Conservation (phyloP, 768 basidiomycete species). For the Gyrodon lividus region DNA sequence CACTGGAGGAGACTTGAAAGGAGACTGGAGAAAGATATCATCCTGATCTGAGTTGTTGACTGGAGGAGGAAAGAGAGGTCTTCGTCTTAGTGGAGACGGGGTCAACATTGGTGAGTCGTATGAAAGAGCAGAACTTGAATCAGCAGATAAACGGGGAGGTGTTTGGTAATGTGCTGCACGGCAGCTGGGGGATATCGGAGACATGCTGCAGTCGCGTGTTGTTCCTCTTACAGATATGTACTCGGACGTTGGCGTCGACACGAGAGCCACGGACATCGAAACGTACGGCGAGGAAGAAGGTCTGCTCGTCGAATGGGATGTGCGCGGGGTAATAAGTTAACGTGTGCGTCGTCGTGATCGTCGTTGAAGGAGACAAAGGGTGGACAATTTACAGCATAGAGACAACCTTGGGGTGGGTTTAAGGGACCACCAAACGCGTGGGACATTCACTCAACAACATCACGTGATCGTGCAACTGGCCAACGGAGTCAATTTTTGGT, state of each 20-base stretch:
- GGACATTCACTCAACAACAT: conserved; percentile 33
- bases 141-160: conserved; percentile 31
- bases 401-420: conserved; percentile 25
- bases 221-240: conserved; percentile 35
- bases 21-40: conserved; percentile 55
- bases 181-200: conserved; percentile 33
- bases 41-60: conserved; percentile 37
- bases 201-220: conserved; percentile 32
- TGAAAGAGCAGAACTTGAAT: conserved; percentile 26
- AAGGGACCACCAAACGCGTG: conserved; percentile 28
- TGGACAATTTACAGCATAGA: conserved; percentile 9
- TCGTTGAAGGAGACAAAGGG: conserved; percentile 18
- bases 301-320: conserved; percentile 7
- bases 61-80: conserved; percentile 38
- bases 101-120: conserved; percentile 62
- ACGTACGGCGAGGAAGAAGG: background rate
- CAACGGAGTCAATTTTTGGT: conserved; percentile 18
- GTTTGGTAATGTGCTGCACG: conserved; percentile 33
- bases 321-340: conserved; percentile 13
- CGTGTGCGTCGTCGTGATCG: conserved; percentile 22
- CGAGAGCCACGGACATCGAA: conserved; percentile 23
- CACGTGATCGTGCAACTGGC: conserved; percentile 32
- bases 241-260: conserved; percentile 35
- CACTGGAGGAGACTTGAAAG: conserved; percentile 47
- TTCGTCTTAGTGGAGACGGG: conserved; percentile 58